Conservation (phyloP, 83 land plant species). For the Thuja plicata region DNA sequence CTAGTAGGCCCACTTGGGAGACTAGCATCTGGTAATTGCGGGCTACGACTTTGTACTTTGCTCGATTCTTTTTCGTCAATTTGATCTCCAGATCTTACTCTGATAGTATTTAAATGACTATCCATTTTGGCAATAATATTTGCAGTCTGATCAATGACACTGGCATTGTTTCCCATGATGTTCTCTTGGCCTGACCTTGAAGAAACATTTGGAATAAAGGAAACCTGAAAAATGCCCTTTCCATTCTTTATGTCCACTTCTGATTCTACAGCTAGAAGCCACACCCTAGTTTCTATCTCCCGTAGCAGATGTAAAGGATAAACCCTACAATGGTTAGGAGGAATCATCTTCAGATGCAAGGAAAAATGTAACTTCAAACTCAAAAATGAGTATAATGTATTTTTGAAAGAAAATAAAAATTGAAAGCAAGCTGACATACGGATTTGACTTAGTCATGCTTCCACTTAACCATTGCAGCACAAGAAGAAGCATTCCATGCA, state of each 20-base stretch:
- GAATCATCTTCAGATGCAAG: not conserved
- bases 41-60: slow-evolving; percentile 16
- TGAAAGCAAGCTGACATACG: slow-evolving; percentile 55
- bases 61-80: slow-evolving; percentile 38
- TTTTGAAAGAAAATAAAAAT: not conserved
- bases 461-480: slow-evolving; percentile 98
- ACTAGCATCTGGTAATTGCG: slow-evolving; percentile 21
- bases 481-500: slow-evolving; percentile 84
- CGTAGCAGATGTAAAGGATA: slow-evolving; percentile 92
- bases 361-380: not conserved
- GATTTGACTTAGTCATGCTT: slow-evolving; percentile 63
- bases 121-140: slow-evolving; percentile 75
- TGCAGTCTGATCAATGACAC: slow-evolving; percentile 81
- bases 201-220: slow-evolving; percentile 15
- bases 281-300: slow-evolving; percentile 95
- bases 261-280: slow-evolving; percentile 97
- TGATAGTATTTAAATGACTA: slow-evolving; percentile 64
- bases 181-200: slow-evolving; percentile 26
- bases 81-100: slow-evolving; percentile 32
- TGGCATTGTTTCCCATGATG: slow-evolving; percentile 24
- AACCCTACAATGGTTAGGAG: slow-evolving; percentile 41
- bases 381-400: not conserved
- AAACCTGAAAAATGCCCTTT: slow-evolving; percentile 27
- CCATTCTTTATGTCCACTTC: slow-evolving; percentile 64
- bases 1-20: slow-evolving; percentile 10